Evolutionary conservation across 2,329 filamentous ascomycete species (phyloP).

Genomic region (Hymenoscyphus occultus): DNA sequence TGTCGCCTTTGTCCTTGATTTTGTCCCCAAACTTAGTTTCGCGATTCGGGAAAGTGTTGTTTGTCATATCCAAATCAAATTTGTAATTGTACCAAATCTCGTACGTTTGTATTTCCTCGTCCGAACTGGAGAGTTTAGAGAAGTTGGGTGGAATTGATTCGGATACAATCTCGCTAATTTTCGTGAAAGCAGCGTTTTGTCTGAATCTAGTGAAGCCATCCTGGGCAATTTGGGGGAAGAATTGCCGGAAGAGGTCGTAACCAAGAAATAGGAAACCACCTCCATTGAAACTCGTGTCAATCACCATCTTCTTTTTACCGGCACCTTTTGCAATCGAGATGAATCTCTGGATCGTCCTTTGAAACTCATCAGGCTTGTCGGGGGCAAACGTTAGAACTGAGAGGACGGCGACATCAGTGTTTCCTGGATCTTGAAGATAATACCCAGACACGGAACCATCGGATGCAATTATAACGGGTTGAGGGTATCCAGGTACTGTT

Average conservation of each 20-base stretch:
- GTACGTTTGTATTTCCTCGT: constrained; percentile 7
- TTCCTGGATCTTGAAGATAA: constrained; percentile 14
- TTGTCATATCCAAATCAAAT: constrained; percentile 7
- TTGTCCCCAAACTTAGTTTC: neutral
- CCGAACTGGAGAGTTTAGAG: neutral
- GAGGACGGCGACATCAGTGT: constrained; percentile 21
- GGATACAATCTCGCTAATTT: neutral
- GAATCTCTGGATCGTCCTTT: constrained; percentile 34
- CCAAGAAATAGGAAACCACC: constrained; percentile 45
- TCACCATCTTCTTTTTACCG: constrained; percentile 55
- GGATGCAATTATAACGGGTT: constrained; percentile 15
- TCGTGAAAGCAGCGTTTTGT: constrained; percentile 4
- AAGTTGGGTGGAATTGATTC: constrained; percentile 1
- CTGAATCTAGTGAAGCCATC: constrained; percentile 10
- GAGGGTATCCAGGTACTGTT: constrained; percentile 17
- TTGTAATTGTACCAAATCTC: constrained; percentile 8
- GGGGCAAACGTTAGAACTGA: constrained; percentile 14
- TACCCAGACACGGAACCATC: constrained; percentile 21
- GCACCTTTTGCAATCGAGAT: constrained; percentile 42
- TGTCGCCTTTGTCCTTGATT: constrained; percentile 6
- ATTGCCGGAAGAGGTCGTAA: constrained; percentile 11
- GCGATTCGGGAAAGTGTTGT: neutral
- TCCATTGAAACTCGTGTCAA: constrained; percentile 58
- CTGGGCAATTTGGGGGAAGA: constrained; percentile 11
- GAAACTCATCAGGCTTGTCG: constrained; percentile 18